A percentile compares a stretch with the other conserved stretches of the same genome.
Conservation (phyloP, 352 stramenopile species). For the Globisporangium irregulare region DNA sequence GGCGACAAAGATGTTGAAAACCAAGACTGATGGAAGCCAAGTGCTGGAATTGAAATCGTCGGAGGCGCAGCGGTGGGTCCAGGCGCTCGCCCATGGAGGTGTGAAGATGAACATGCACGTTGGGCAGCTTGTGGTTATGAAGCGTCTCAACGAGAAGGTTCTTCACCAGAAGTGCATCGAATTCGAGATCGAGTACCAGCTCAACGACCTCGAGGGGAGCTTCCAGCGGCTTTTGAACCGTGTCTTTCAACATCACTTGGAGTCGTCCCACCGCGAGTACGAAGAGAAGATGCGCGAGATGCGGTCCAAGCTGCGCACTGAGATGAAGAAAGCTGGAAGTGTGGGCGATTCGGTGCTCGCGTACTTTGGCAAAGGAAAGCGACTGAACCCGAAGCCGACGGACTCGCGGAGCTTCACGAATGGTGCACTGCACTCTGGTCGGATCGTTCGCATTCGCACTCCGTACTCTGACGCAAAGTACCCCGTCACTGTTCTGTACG, state of each 20-base stretch:
- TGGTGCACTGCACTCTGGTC: conserved; percentile 46
- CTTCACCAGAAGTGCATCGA: conserved; percentile 65
- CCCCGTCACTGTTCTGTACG: conserved; percentile 36
- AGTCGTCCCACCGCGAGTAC: conserved; percentile 33
- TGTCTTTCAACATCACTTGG: conserved; percentile 48
- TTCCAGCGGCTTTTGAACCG: conserved; percentile 68
- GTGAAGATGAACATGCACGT: conserved; percentile 49
- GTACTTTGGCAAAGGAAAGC: conserved; percentile 54
- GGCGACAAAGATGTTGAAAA: conserved; percentile 35
- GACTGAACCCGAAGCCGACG: conserved; percentile 43
- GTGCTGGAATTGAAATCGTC: conserved; percentile 57
- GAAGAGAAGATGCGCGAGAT: conserved; percentile 40
- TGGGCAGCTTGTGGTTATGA: conserved; percentile 54
- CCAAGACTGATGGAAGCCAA: conserved; percentile 26
- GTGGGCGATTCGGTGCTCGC: conserved; percentile 51
- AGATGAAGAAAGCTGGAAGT: conserved; percentile 54
- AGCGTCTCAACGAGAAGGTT: conserved; percentile 48
- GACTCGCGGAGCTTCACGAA: conserved; percentile 41
- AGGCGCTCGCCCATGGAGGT: conserved; percentile 42
- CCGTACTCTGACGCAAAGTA: conserved; percentile 56
- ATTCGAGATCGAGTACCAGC: conserved; percentile 52
- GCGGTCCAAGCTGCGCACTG: conserved; percentile 39
- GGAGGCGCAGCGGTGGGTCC: conserved; percentile 53
- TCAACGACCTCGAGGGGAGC: conserved; percentile 62
- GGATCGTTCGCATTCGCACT: conserved; percentile 50